phyloP scores from a whole-genome alignment of 352 stramenopile genomes.

The Globisporangium rhizosaccharum region DNA sequence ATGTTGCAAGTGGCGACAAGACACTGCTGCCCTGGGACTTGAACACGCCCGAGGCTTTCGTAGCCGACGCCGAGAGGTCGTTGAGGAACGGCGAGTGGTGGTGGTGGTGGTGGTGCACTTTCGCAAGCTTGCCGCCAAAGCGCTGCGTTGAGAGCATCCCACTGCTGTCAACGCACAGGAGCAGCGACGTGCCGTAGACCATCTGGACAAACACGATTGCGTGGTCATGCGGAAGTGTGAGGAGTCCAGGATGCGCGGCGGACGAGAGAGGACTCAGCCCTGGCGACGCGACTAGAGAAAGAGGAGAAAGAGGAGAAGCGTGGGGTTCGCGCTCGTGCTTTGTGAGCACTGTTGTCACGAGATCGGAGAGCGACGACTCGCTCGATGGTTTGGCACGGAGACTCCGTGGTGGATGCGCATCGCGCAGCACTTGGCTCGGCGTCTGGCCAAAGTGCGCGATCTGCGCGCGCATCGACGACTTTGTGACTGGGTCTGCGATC shows the following conservation, averaged over 20 bases:
- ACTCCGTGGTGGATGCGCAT: slow-evolving; percentile 65
- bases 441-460: slow-evolving; percentile 99
- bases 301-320: not conserved
- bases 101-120: slow-evolving; percentile 31
- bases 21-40: slow-evolving; percentile 15
- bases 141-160: slow-evolving; percentile 70
- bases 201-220: slow-evolving; percentile 51
- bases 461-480: slow-evolving; percentile 93
- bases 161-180: slow-evolving; percentile 66
- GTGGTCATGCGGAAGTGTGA: slow-evolving; percentile 55
- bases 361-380: not conserved
- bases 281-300: not conserved
- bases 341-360: not conserved
- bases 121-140: slow-evolving; percentile 44
- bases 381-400: slow-evolving; percentile 4
- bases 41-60: slow-evolving; percentile 37
- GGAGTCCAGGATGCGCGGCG: slow-evolving; percentile 9
- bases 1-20: not conserved
- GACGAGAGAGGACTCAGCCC: not conserved
- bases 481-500: slow-evolving; percentile 89
- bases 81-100: slow-evolving; percentile 44
- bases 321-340: not conserved
- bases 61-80: slow-evolving; percentile 34
- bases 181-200: slow-evolving; percentile 32
- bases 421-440: slow-evolving; percentile 94